These are phyloP conservation scores for Candida buenavistaensis DNA, from an alignment of 1,139 yeast genomes.

Conservation along the genomic window DNA sequence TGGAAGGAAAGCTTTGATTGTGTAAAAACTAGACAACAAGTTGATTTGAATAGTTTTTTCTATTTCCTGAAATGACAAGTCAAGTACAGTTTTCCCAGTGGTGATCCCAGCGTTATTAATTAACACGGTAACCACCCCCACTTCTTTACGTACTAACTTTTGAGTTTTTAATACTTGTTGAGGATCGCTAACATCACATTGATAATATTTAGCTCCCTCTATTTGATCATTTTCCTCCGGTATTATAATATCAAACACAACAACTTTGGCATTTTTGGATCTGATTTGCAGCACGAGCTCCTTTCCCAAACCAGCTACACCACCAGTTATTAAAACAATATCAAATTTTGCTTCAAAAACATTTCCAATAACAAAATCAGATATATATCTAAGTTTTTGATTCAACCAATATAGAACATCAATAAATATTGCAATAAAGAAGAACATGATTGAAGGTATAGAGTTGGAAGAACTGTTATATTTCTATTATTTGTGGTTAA, in stretches of 20 bases:
- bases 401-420: constrained; percentile 21
- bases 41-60: constrained; percentile 65
- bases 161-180: constrained; percentile 39
- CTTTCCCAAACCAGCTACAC: constrained; percentile 71
- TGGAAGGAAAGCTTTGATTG: constrained; percentile 71
- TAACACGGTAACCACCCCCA: constrained; percentile 65
- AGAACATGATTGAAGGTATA: constrained; percentile 4
- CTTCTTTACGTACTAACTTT: constrained; percentile 36
- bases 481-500: no score
- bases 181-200: constrained; percentile 67
- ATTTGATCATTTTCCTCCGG: constrained; percentile 37
- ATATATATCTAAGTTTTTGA: constrained; percentile 27
- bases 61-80: constrained; percentile 56
- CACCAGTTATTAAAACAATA: constrained; percentile 80
- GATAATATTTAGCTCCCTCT: constrained; percentile 50
- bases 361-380: constrained; percentile 48
- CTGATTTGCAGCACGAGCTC: constrained; percentile 54
- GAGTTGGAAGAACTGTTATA: no score
- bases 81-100: constrained; percentile 56
- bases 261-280: constrained; percentile 45
- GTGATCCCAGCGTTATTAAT: constrained; percentile 84
- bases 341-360: constrained; percentile 52
- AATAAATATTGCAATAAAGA: constrained; percentile 8
- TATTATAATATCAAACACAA: constrained; percentile 59
- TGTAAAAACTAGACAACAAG: constrained; percentile 65